Conservation (phyloP, 108 stramenopile species). For the Phaeodactylum tricornutum region DNA sequence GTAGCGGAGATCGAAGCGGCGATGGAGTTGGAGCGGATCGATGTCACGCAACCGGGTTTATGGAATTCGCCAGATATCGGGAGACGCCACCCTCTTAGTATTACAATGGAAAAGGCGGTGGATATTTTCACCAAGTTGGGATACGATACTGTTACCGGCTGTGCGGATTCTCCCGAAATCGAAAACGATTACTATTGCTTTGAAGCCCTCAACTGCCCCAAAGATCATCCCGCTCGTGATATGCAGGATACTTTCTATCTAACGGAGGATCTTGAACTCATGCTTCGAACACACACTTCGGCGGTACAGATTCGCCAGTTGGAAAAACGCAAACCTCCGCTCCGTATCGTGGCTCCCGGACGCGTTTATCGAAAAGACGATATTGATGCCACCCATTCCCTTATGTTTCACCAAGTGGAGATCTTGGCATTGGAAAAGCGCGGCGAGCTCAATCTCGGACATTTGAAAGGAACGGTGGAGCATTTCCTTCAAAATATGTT, state of each 20-base stretch:
- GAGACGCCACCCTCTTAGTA: slow-evolving; percentile 30
- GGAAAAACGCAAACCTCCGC: slow-evolving; percentile 32
- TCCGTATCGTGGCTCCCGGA: slow-evolving; percentile 85
- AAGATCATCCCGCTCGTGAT: slow-evolving; percentile 84
- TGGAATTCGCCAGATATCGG: slow-evolving; percentile 9
- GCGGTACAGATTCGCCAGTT: slow-evolving; percentile 89
- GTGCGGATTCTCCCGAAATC: slow-evolving; percentile 27
- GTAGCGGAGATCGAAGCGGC: slow-evolving; percentile 12
- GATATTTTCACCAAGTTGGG: slow-evolving; percentile 32
- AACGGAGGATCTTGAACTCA: slow-evolving; percentile 38
- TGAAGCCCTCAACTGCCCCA: slow-evolving; percentile 68
- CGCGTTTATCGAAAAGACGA: slow-evolving; percentile 94
- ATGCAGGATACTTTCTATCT: slow-evolving; percentile 92
- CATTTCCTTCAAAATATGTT: slow-evolving; percentile 52
- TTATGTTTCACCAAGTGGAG: slow-evolving; percentile 97
- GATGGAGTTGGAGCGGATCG: slow-evolving; percentile 28
- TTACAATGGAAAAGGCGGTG: slow-evolving; percentile 40
- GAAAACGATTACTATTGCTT: slow-evolving; percentile 52
- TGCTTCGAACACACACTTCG: slow-evolving; percentile 92
- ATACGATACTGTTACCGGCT: slow-evolving; percentile 38
- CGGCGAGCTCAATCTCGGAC: slow-evolving; percentile 39
- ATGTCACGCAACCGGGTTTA: slow-evolving; percentile 38
- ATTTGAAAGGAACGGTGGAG: slow-evolving; percentile 62
- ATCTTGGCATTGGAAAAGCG: slow-evolving; percentile 35
- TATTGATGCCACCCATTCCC: slow-evolving; percentile 91